These are phyloP conservation scores for Geotrichum citri-aurantii DNA, from an alignment of 1,139 yeast species.

Conservation along the genomic window DNA sequence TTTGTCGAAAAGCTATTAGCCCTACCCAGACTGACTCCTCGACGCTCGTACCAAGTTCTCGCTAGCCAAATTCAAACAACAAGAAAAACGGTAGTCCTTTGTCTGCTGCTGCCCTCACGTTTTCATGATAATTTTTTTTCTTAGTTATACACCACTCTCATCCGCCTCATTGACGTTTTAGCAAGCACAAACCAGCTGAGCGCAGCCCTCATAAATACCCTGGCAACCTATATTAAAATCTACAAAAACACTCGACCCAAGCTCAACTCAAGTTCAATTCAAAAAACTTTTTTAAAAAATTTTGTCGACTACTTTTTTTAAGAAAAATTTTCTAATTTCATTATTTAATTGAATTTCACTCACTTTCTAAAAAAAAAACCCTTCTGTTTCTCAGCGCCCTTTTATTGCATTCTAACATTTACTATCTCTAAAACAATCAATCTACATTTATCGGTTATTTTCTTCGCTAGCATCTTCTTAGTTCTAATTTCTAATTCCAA, in stretches of 20 bases:
- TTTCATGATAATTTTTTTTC: not conserved
- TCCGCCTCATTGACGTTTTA: not conserved
- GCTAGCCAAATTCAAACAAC: not conserved
- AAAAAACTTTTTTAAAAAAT: too few species aligned
- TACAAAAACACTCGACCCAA: not conserved
- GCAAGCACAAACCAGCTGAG: not conserved
- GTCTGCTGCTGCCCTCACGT: not conserved
- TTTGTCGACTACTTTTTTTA: not conserved
- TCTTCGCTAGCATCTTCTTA: not conserved
- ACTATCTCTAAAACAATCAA: too few species aligned
- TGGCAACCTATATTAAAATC: not conserved
- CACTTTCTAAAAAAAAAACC: too few species aligned
- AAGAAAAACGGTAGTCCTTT: not conserved
- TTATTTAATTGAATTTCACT: too few species aligned
- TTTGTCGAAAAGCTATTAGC: not conserved
- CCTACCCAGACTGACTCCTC: not conserved
- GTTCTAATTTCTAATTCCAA: not conserved
- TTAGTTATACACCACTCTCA: not conserved
- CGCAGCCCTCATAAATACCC: not conserved
- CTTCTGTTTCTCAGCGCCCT: too few species aligned
- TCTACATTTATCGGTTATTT: too few species aligned
- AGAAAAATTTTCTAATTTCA: too few species aligned
- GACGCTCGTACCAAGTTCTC: not conserved
- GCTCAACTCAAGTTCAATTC: not conserved
- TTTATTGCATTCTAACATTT: too few species aligned